Conservation (phyloP, 2,329 filamentous ascomycete species). For the Colletotrichum filicis region DNA sequence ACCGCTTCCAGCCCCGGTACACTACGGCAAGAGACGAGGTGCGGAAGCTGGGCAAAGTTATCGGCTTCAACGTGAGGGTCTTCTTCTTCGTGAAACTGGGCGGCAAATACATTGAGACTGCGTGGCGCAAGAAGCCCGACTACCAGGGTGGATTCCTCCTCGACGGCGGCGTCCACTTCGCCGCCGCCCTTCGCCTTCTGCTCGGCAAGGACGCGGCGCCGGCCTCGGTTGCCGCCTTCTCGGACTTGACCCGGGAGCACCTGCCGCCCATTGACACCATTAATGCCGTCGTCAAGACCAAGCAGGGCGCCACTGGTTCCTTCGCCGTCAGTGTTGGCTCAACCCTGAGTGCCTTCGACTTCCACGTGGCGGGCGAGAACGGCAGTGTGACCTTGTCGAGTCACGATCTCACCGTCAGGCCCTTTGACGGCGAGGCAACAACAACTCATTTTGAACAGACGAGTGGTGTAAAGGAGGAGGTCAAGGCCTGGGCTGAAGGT, state of each 20-base stretch:
- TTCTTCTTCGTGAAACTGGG: slow-evolving; percentile 52
- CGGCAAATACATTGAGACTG: slow-evolving; percentile 34
- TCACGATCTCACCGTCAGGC: slow-evolving; percentile 55
- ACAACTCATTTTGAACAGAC: slow-evolving; percentile 57
- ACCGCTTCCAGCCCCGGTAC: slow-evolving; percentile 70
- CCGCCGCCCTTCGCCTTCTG: slow-evolving; percentile 71
- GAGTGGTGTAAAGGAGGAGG: slow-evolving; percentile 67
- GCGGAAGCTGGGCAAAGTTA: slow-evolving; percentile 59
- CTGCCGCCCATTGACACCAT: slow-evolving; percentile 76
- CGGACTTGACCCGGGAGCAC: slow-evolving; percentile 55
- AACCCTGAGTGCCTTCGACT: slow-evolving; percentile 63
- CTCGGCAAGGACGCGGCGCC: slow-evolving; percentile 55
- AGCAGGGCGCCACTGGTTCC: slow-evolving; percentile 65
- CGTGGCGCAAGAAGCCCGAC: slow-evolving; percentile 74
- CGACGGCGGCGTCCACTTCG: slow-evolving; percentile 80
- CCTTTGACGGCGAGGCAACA: slow-evolving; percentile 46
- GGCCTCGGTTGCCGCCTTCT: slow-evolving; percentile 64
- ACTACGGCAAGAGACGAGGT: slow-evolving; percentile 55
- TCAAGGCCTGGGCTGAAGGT: slow-evolving; percentile 69
- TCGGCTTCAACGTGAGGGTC: slow-evolving; percentile 52
- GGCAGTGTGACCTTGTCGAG: slow-evolving; percentile 63
- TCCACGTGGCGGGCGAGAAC: slow-evolving; percentile 66
- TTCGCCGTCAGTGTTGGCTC: slow-evolving; percentile 69
- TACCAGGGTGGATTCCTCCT: slow-evolving; percentile 83
- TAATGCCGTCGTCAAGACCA: slow-evolving; percentile 66